Conservation (phyloP, 192 early-diverging fungal species). For the Cladochytrium replicatum region DNA sequence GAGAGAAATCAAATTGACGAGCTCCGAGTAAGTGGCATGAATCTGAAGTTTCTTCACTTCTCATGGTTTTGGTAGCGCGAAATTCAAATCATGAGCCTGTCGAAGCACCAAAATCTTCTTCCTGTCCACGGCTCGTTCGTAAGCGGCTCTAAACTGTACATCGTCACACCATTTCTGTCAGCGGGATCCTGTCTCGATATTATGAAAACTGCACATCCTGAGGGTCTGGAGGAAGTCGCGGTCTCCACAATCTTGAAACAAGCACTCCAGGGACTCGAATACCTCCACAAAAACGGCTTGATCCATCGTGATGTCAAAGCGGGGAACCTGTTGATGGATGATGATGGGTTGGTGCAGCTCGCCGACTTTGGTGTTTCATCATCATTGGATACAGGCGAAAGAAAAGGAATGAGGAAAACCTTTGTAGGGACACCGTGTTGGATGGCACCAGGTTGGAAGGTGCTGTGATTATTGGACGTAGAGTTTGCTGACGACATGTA, state of each 20-base stretch:
- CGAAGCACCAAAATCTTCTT: conserved; percentile 76
- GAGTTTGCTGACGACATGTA: too few species aligned
- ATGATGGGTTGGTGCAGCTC: conserved; percentile 48
- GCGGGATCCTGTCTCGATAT: conserved; percentile 77
- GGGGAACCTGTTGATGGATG: conserved; percentile 54
- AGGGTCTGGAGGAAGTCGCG: conserved; percentile 69
- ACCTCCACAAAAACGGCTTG: conserved; percentile 51
- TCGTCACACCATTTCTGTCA: conserved; percentile 69
- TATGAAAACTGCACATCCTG: conserved; percentile 73
- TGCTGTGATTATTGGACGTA: too few species aligned
- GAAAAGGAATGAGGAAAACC: conserved; percentile 41
- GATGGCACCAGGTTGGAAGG: conserved; percentile 23
- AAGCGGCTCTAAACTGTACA: conserved; percentile 63
- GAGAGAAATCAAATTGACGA: conserved; percentile 88
- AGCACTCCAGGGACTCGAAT: conserved; percentile 50
- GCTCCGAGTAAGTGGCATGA: conserved; percentile 55
- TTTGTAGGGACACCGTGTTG: conserved; percentile 61
- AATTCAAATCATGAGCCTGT: conserved; percentile 76
- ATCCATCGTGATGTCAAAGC: conserved; percentile 66
- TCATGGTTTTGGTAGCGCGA: too few species aligned
- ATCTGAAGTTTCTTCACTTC: too few species aligned
- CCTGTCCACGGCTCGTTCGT: conserved; percentile 80
- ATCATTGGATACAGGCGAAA: conserved; percentile 38
- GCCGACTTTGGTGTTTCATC: conserved; percentile 54
- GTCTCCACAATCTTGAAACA: conserved; percentile 78